Evolutionary conservation across 208 protist species (phyloP), one percentile per base, ranked within the genome.

Genomic region (Trypanosomatidae sp.): DNA sequence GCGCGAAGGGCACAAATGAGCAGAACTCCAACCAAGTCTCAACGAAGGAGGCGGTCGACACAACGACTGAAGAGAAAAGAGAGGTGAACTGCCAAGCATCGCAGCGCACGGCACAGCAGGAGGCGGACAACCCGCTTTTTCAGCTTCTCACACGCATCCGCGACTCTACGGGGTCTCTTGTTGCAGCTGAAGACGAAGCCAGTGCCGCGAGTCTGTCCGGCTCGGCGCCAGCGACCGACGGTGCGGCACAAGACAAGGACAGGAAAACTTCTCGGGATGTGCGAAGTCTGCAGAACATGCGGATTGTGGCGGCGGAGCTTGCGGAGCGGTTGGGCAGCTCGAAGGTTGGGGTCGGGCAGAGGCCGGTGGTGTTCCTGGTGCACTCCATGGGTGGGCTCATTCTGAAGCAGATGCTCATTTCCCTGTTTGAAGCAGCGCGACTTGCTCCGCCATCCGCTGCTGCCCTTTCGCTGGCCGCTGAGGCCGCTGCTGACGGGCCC

Each of bases 361-460:
- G 87, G 25, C 88, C 88, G 19, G 76, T 93, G 9, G 77, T 93
- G 4, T 93, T 93, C 76, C 50, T 93, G 25, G 74, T 79, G 33
- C 85, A 93, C 68, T 93, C 88, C 1, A 85, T 93, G 76, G 88
- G 88, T 9, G 88, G 88, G 0, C 81, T 93, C 36, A 80, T 93
- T 6, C 56, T 87, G 10, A 93, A 93, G 66, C 73, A 83, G 60
- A 87, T 93, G 85, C 66, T 93, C 43, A 68, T 89, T 22, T 83
- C 71, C 0, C 62, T 88, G 8, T 82, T 80, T 30, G 75, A 81
- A 19, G 62, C 73, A 62, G 49, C 58, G 3, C 69, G 67, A 1
- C 44, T 71, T 25, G 73, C 77, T 19, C 49, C 74, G 47, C 55
- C 69, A 1, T 69, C 69, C 4, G 65, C 44, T 3, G 41, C 30